Evolutionary conservation across 2,329 filamentous ascomycete genomes (phyloP).

Genomic region (Orbilia javanica): DNA sequence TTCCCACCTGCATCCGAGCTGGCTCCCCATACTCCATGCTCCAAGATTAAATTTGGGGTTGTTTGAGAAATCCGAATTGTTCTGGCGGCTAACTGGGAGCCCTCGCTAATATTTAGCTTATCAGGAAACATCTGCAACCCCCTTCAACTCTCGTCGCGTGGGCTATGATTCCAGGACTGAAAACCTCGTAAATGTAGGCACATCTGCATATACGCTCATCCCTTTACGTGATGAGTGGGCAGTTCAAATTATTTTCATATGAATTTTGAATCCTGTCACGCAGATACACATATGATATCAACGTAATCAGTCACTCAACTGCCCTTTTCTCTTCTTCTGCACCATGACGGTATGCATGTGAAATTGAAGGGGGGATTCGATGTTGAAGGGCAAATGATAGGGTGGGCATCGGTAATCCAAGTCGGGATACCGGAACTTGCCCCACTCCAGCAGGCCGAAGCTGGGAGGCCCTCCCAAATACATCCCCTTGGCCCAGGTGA

Average conservation of each 20-base stretch:
- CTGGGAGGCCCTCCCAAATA: constrained; percentile 27
- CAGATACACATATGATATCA: constrained; percentile 11
- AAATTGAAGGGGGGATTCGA: constrained; percentile 30
- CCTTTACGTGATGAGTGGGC: neutral
- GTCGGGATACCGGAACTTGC: constrained; percentile 55
- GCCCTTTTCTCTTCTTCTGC: too few relatives aligned
- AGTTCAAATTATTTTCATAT: constrained; percentile 26
- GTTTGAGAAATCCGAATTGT: neutral
- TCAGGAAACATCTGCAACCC: constrained; percentile 12
- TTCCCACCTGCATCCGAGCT: neutral
- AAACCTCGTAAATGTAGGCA: neutral
- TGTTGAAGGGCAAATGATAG: constrained; percentile 21
- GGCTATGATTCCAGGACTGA: neutral
- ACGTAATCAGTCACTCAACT: constrained; percentile 33
- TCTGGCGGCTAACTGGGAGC: constrained; percentile 41
- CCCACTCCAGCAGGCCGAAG: constrained; percentile 56
- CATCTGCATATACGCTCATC: neutral
- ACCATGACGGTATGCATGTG: constrained; percentile 53
- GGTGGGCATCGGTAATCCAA: constrained; percentile 54
- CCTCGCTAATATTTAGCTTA: constrained; percentile 18
- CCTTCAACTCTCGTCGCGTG: constrained; percentile 30
- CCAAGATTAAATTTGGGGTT: neutral
- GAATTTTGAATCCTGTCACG: constrained; percentile 29
- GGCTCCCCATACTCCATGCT: neutral
- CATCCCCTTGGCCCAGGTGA: constrained; percentile 6